Percentiles rank a stretch among this genome's conserved stretches.
These are phyloP conservation scores for Erysimum cheiri DNA, from an alignment of 441 rosid species.

Conservation along the genomic window DNA sequence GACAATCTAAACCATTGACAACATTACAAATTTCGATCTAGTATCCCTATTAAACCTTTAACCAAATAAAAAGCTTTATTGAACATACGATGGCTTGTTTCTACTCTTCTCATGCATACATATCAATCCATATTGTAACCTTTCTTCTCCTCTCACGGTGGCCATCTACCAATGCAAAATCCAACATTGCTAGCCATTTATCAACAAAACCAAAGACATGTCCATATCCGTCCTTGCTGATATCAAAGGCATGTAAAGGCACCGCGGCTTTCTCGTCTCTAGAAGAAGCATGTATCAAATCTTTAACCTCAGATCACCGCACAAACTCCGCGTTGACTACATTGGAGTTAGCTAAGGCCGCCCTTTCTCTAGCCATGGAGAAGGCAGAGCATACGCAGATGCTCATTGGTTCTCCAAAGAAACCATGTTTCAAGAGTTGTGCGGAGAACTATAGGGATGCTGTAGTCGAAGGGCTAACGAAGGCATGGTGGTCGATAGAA, in stretches of 20 bases:
- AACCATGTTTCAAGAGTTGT: constrained; percentile 46
- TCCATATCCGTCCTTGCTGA: constrained; percentile 27
- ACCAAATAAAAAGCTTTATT: neutral
- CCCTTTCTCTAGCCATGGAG: constrained; percentile 17
- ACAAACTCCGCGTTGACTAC: constrained; percentile 20
- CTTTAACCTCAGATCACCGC: constrained; percentile 21
- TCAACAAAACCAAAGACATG: constrained; percentile 27
- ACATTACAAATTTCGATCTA: neutral
- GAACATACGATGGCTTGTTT: constrained; percentile 27
- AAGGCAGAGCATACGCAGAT: constrained; percentile 26
- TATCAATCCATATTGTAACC: constrained; percentile 24
- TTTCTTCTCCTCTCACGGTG: constrained; percentile 27
- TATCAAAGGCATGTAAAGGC: constrained; percentile 45
- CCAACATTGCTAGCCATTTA: constrained; percentile 1
- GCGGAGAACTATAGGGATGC: constrained; percentile 36
- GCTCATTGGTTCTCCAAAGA: constrained; percentile 38
- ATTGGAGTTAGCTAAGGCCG: constrained; percentile 32
- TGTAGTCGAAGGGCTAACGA: constrained; percentile 30
- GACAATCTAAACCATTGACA: constrained; percentile 1
- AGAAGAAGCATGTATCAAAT: constrained; percentile 36
- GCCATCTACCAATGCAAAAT: constrained; percentile 11
- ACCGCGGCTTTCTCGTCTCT: constrained; percentile 35
- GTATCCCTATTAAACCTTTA: neutral
- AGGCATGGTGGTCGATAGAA: constrained; percentile 26
- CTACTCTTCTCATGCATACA: constrained; percentile 4